These are phyloP conservation scores for Kazachstania psychrophila DNA, from an alignment of 805 yeast species.

Conservation along the genomic window DNA sequence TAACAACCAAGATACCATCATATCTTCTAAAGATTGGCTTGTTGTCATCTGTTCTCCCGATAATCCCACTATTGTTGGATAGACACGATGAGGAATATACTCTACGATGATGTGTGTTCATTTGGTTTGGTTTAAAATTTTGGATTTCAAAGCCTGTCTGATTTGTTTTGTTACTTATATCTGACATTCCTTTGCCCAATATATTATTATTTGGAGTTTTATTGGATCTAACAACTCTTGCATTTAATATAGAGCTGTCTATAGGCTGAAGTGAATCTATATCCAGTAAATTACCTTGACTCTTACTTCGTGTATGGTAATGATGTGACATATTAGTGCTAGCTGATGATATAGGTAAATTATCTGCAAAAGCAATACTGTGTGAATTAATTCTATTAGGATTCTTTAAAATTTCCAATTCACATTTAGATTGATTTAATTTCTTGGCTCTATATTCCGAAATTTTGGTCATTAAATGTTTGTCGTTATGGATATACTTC, in stretches of 20 bases:
- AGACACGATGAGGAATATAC: constrained; percentile 32
- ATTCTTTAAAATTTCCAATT: not conserved
- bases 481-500: constrained; percentile 34
- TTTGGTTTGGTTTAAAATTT: constrained; percentile 16
- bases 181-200: no score
- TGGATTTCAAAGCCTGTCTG: constrained; percentile 9
- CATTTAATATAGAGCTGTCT: constrained; percentile 1
- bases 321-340: constrained; percentile 16
- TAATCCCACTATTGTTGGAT: constrained; percentile 41
- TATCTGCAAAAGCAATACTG: no score
- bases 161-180: not conserved
- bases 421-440: not conserved
- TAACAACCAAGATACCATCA: constrained; percentile 60
- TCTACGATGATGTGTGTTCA: constrained; percentile 26
- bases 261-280: constrained; percentile 4
- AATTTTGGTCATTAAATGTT: constrained; percentile 18
- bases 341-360: constrained; percentile 2
- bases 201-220: not conserved
- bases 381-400: not conserved
- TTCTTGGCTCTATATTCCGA: constrained; percentile 14
- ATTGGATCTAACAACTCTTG: not conserved
- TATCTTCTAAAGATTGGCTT: constrained; percentile 53
- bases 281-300: constrained; percentile 18
- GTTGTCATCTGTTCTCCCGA: constrained; percentile 31
- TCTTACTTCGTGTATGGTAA: constrained; percentile 30